Evolutionary conservation across 202 grass and related monocot species (phyloP), one percentile per base, ranked within the genome.

Genomic region (Saccharum hybrid): DNA sequence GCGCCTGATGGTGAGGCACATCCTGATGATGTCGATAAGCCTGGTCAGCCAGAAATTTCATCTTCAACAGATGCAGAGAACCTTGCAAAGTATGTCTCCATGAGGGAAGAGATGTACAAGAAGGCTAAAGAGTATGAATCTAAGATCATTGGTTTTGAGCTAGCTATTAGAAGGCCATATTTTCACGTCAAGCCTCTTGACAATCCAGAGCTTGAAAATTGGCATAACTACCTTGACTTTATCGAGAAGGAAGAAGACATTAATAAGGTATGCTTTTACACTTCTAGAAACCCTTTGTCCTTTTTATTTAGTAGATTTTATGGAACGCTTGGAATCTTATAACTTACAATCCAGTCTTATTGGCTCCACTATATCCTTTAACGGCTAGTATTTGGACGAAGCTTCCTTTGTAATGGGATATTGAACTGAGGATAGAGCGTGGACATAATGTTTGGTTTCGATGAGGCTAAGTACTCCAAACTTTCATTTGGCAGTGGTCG

Each of bases 381-480:
- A 87, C 90, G 90, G 88, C 91, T 97, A 93, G 89, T 97, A 89
- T 97, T 89, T 92, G 86, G 86, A 91, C 86, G 93, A 94, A 92
- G 96, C 93, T 94, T 93, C 92, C 92, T 96, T 94, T 90, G 63
- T 90, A 92, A 90, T 94, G 92, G 92, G 87, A 90, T 91, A 91
- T 88, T 94, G 91, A 94, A 97, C 90, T 97, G 96, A 93, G 83
- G 91, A 93, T 93, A 93, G 90, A 99, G 91, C 91, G 4, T 93
- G 88, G 91, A 89, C 94, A 85, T 89, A 86, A 91, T 96, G 86
- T 92, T 96, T 98, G 92, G 89, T 90, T 96, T 90, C 91, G 80
- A 91, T 96, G 96, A 99, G 93, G 96, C 96, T 99, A 99, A 99
- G 96, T 99, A 96, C 93, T 96, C 87, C 93, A 96, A 99, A 92